Evolutionary conservation across 139 green algal species (phyloP), one percentile per base, ranked within the genome.

Genomic region (Chlorella sp.): DNA sequence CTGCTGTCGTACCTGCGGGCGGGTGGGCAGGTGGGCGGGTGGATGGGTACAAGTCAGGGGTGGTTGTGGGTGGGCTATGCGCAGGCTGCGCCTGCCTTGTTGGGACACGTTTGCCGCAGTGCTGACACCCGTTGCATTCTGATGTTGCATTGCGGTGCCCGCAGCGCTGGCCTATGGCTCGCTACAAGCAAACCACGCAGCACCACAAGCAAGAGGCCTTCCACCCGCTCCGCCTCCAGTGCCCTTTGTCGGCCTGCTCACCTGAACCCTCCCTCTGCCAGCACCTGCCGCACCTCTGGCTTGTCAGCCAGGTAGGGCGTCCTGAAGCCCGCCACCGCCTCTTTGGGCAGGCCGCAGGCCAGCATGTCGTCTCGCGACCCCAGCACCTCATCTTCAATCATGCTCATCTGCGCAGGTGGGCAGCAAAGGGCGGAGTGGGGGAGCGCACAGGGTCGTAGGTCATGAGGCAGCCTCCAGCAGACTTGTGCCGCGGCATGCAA

Each of bases 251-350:
- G 37, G 37, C 32, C 73, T 21, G 40, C 89, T 66, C 86, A 92
- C 83, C 84, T 32, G 61, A 92, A 92, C 64, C 90, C 90, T 16
- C 32, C 26, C 34, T 90, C 80, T 12, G 60, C 36, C 48, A 92
- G 90, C 82, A 86, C 86, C 64, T 90, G 39, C 28, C 90, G 86
- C 39, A 91, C 57, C 15, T 81, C 77, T 1, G 90, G 90, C 14
- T 82, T 89, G 78, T 91, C 66, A 4, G 78, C 22, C 0, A 92
- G 85, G 48, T 75, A 92, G 53, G 90, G 90, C 12, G 76, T 83
- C 36, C 90, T 57, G 86, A 90, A 89, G 40, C 90, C 90, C 1
- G 66, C 39, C 30, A 92, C 79, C 57, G 85, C 64, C 32, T 60
- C 66, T 34, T 78, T 16, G 42, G 85, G 85, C 21, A 92, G 85